Evolutionary conservation across 2,329 filamentous ascomycete species (phyloP), one percentile per base, ranked within the genome.

Genomic region (Aspergillus tubingensis): DNA sequence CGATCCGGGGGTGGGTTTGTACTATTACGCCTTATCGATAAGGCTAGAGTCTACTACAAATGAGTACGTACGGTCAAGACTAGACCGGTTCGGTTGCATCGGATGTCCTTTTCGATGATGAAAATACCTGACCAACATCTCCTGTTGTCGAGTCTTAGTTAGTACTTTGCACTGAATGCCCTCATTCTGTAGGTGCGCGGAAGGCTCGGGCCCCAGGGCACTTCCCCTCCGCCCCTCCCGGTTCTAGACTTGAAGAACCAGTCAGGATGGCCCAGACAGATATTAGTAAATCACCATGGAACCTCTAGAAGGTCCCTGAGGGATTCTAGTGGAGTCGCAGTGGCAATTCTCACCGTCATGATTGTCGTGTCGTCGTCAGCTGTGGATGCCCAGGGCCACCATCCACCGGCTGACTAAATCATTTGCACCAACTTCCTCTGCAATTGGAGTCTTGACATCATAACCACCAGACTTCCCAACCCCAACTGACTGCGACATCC

Each of bases 1-100:
- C 17, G 75, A 72, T 8, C 72, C 70, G 23, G 75, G 76, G 1
- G 36, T 19, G 56, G 30, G 21, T 52, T 30, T 36, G 32, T 36
- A 38, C 11, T 30, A 38, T n/a, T 30, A 27, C 19, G n/a, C 54
- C 76, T 75, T 32, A 68, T 67, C 65, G 61, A 68, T 66, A 64
- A 67, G 17, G 17, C 23, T 43, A 10, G 25, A 30, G 27, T 30
- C 8, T 10, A 30, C 27, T 30, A 30, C 8, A 30, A 11, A 27
- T 8, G 25, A 10, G 27, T 30, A 59, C 17, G 39, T 43, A 8
- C n/a, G 11, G 11, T 36, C 10, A 36, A 36, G 41, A 44, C 65
- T 63, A 67, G 62, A 50, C 63, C 60, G 13, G 52, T 62, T 66
- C 59, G 58, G 65, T 65, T 63, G 44, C 65, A 67, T 67, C 56